Evolutionary conservation across 768 basidiomycete species (phyloP), one percentile per base, ranked within the genome.

Genomic region (Phaeotremella skinneri): DNA sequence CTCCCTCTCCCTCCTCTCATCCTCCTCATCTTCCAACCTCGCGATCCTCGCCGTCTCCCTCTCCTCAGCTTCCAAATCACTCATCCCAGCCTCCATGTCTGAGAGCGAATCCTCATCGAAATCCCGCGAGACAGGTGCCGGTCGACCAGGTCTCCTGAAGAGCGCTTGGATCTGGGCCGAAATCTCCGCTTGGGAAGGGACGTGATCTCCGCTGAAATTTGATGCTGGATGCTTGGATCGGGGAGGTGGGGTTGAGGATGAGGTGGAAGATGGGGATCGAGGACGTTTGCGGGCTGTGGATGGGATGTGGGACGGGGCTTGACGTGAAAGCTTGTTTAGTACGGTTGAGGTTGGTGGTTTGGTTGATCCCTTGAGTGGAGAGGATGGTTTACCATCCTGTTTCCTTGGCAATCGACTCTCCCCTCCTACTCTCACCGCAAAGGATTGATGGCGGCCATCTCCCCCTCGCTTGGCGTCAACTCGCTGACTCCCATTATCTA

Each of bases 1-100:
- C 54, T 62, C 63, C 55, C 55, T 55, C 53, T 73, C 71, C 45
- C 66, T 58, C 31, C 58, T 55, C 42, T 68, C 66, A 4, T 65
- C 71, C 14, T 30, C 16, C 50, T 73, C 71, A 61, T 73, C 71
- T 49, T 73, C 71, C 52, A 54, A 47, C 34, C 68, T 47, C 0
- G 71, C 71, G 23, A 73, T 73, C 54, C 61, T 55, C 34, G 64
- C 64, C 21, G 71, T 56, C 39, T 62, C 39, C 42, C 56, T 55
- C 53, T 73, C 71, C 56, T 73, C 71, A 34, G 48, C 62, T 30
- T 73, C 71, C 13, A 73, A 62, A 63, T 73, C 71, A 27, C 55
- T 64, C 34, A 69, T 29, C 13, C 68, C 66, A 48, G 71, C 71
- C 51, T 73, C 71, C 71, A 73, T 73, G 65, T 73, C 71, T 30